Base-by-base conservation (phyloP, 352 stramenopile genomes). In the Pythium brassicae region DNA sequence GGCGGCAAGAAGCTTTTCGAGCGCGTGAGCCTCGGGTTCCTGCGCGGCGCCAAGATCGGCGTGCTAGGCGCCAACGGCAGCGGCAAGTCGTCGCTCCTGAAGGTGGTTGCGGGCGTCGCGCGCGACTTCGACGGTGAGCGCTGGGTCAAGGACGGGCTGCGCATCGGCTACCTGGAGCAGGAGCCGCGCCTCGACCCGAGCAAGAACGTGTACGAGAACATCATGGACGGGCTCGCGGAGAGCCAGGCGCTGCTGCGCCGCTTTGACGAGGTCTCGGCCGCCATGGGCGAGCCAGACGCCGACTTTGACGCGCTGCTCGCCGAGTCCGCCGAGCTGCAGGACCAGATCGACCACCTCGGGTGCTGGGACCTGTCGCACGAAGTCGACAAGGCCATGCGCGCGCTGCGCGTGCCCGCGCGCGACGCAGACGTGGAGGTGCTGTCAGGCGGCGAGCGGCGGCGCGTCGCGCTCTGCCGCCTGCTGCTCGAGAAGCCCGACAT, bases 401-500 rank as follows among this genome's bases (percentile, higher is more conserved):
- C 85, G 23, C 51, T 95, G 40, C 72, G 85, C 57, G 85, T 95
- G 26, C 85, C 85, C 1, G 62, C 79, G n/a, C 49, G 61, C 4
- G 79, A 91, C 52, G 71, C 77, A 1, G 76, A 92, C 37, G 78
- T 94, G 12, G 67, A 77, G 29, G 72, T 89, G 8, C 60, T 97
- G 17, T 98, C 97, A 14, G 83, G 79, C 22, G 97, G 97, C 15
- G 94, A 99, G 72, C 94, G 97, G 39, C 95, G 92, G 64, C 88
- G 97, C 54, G 97, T 99, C 10, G 92, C 94, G 48, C 82, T 99
- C 27, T 98, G 93, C 26, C 85, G 95, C 48, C 63, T 99, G 53
- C 69, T 99, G 46, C 71, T 99, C 3, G 97, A 97, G 61, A 92
- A 98, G 63, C 97, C 97, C 8, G 94, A 98, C 53, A 87, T 99